These are phyloP conservation scores for Boletus vinaceobasis DNA, from an alignment of 768 basidiomycete species.

Conservation along the genomic window DNA sequence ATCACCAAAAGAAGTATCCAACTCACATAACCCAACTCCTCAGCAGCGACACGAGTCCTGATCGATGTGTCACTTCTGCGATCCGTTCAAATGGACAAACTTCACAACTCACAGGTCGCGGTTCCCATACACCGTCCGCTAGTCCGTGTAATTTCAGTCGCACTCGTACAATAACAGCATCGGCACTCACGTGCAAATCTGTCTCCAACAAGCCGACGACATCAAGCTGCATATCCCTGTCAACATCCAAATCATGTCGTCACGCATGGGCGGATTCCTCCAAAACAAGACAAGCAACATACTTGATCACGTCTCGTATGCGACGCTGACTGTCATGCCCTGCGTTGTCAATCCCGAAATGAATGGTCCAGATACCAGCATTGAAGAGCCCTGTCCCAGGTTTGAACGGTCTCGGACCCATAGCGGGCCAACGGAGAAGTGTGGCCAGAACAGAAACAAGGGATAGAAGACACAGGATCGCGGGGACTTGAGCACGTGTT, in stretches of 20 bases:
- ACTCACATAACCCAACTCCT: conserved; percentile 79
- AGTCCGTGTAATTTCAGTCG: conserved; percentile 8
- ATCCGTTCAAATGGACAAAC: neutral
- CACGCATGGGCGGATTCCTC: neutral
- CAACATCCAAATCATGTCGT: neutral
- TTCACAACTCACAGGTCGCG: conserved; percentile 63
- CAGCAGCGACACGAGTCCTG: conserved; percentile 71
- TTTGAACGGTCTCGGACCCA: conserved; percentile 54
- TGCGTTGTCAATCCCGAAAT: conserved; percentile 64
- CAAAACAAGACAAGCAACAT: conserved; percentile 34
- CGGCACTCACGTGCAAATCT: conserved; percentile 67
- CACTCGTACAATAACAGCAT: neutral
- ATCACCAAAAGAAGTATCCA: neutral
- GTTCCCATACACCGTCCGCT: conserved; percentile 77
- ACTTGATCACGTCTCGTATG: conserved; percentile 51
- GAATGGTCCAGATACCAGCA: conserved; percentile 88
- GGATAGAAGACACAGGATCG: conserved; percentile 38
- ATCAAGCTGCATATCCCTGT: conserved; percentile 79
- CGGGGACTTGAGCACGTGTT: conserved; percentile 30
- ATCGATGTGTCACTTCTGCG: conserved; percentile 3
- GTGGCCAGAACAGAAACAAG: conserved; percentile 51
- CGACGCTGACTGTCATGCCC: conserved; percentile 35
- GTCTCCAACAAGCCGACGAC: conserved; percentile 84
- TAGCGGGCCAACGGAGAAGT: conserved; percentile 49
- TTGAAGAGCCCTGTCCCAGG: conserved; percentile 65